A percentile compares a stretch with the other conserved stretches of the same genome.
These are phyloP conservation scores for Synchytrium microbalum DNA, from an alignment of 371 early-diverging fungal genomes.

Conservation along the genomic window DNA sequence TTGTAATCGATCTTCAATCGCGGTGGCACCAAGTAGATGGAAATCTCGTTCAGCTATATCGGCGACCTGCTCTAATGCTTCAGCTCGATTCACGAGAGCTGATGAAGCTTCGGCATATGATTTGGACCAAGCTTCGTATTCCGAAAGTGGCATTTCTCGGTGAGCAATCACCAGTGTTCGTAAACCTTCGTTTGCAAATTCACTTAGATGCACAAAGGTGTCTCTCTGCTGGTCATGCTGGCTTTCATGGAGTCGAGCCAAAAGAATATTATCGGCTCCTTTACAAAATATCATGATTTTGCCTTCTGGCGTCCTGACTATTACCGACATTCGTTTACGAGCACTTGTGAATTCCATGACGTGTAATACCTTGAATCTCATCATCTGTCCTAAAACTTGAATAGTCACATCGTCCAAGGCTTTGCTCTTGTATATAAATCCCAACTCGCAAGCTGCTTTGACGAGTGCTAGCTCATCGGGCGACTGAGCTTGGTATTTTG, in stretches of 20 bases:
- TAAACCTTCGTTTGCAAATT: constrained; percentile 82
- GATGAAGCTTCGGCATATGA: constrained; percentile 64
- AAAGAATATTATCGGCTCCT: constrained; percentile 93
- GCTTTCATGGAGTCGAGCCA: constrained; percentile 59
- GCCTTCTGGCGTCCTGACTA: constrained; percentile 63
- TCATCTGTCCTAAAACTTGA: constrained; percentile 60
- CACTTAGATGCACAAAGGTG: constrained; percentile 67
- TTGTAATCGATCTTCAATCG: constrained; percentile 97
- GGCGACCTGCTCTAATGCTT: constrained; percentile 59
- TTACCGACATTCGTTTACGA: constrained; percentile 92
- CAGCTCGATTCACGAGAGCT: constrained; percentile 64
- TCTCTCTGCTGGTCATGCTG: constrained; percentile 50
- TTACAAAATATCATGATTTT: constrained; percentile 80
- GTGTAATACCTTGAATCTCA: constrained; percentile 61
- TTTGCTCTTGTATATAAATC: constrained; percentile 72
- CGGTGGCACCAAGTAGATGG: constrained; percentile 85
- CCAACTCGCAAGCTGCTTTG: constrained; percentile 78
- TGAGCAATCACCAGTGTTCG: constrained; percentile 86
- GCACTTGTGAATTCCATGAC: constrained; percentile 86
- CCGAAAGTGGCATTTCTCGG: constrained; percentile 51
- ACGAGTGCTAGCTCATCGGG: constrained; percentile 94
- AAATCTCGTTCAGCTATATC: constrained; percentile 74
- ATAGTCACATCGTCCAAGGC: constrained; percentile 50
- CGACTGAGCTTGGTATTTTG: constrained; percentile 77
- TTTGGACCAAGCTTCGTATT: constrained; percentile 60